Conservation (phyloP, 2,329 filamentous ascomycete species). For the Paecilomyces sp. region DNA sequence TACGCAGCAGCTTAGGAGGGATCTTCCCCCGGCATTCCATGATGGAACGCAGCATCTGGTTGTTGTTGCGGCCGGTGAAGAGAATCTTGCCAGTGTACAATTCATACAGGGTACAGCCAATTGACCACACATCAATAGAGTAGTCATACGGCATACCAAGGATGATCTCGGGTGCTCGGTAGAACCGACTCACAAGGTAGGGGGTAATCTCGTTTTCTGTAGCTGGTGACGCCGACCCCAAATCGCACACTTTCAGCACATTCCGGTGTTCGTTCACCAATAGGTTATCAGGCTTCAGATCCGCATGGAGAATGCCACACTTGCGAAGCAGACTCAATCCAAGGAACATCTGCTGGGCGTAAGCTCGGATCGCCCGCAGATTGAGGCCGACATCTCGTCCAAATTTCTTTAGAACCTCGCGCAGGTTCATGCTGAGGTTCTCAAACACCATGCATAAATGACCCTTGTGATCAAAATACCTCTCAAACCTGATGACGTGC, state of each 20-base stretch:
- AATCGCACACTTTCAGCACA: slow-evolving; percentile 86
- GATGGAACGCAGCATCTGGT: slow-evolving; percentile 94
- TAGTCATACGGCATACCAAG: slow-evolving; percentile 95
- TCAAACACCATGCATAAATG: slow-evolving; percentile 97
- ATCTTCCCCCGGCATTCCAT: slow-evolving; percentile 95
- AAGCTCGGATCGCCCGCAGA: slow-evolving; percentile 74
- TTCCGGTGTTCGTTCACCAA: slow-evolving; percentile 80
- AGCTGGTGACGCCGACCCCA: slow-evolving; percentile 90
- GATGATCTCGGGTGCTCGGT: slow-evolving; percentile 94
- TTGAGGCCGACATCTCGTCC: slow-evolving; percentile 92
- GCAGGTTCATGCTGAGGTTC: slow-evolving; percentile 82
- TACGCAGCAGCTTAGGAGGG: slow-evolving; percentile 79
- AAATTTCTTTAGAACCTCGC: slow-evolving; percentile 92
- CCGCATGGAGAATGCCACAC: slow-evolving; percentile 89
- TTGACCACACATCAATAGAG: slow-evolving; percentile 93
- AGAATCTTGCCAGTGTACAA: slow-evolving; percentile 96
- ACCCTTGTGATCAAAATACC: slow-evolving; percentile 86
- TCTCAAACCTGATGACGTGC: slow-evolving; percentile 81
- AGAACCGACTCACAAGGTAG: slow-evolving; percentile 95
- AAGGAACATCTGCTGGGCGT: slow-evolving; percentile 90
- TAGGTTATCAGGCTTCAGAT: slow-evolving; percentile 97
- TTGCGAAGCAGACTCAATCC: slow-evolving; percentile 81
- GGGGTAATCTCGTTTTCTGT: slow-evolving; percentile 89
- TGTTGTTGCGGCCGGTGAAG: slow-evolving; percentile 92
- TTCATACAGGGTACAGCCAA: slow-evolving; percentile 95